Base-by-base conservation (phyloP, 257 asterid species). In the Anisodus tanguticus region DNA sequence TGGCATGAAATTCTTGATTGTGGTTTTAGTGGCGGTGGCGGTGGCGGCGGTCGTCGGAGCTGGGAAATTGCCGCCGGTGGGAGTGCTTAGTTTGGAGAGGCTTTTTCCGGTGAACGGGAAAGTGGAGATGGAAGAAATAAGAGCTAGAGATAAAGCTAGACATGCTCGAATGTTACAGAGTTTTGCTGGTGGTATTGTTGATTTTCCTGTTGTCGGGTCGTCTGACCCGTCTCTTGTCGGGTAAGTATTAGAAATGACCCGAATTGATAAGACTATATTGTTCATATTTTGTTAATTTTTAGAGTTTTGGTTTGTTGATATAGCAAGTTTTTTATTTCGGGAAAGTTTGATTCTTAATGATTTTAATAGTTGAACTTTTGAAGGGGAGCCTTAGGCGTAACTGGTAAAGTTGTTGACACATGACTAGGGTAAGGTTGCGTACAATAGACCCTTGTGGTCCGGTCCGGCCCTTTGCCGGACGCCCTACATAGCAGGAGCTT, bases 201-300 rank as follows among this genome's bases (percentile, higher is more conserved):
- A 92, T 91, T 93, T 95, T 64, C 89, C 90, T 60, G 97, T 93
- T 39, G 85, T 81, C 4, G 98, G 98, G 5, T 87, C 90, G 19
- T 91, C 97, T 83, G 98, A 95, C 88, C 98, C 98, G 70, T 93
- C 87, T 86, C 91, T 87, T 72, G 92, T 89, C 80, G 98, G 98
- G 98, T 95, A 93, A 85, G 49, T 53, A 53, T 47, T 72, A 3
- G n/a, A 12, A 2, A 55, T 4, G n/a, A 55, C 45, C 62, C 19
- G 6, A 3, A 12, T 15, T 55, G 8, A 55, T 55, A 55, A 55
- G 19, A 55, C 16, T 55, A 15, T 15, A 2, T 55, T 55, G 6
- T 13, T 55, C 26, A 22, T 22, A 1, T 12, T 31, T 31, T 31
- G 2, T 31, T 31, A 31, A 31, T 31, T 31, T 31, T 31, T 31